Evolutionary conservation across 1,284 basidiomycete species (phyloP), one percentile per base, ranked within the genome.

Genomic region (Boletus mariae): DNA sequence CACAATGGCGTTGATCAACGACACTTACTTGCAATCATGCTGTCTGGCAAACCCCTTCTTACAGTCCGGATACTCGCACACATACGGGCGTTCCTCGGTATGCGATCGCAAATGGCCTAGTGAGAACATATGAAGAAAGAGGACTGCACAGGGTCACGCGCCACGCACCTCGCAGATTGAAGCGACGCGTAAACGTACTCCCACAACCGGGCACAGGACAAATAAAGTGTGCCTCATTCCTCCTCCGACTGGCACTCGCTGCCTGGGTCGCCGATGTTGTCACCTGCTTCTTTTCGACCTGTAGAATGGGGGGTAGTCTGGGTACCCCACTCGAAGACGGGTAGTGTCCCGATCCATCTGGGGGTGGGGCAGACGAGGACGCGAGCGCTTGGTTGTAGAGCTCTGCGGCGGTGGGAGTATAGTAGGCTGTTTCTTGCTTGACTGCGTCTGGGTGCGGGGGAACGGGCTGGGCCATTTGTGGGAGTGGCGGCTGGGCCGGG

Each of bases 151-250:
- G 23, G 49, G 43, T 9, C 20, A 31, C 38, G 43, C 28, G 51
- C 51, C 51, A 72, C 77, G 51, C 59, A 90, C 90, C 90, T 82
- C 80, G 75, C 49, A 92, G 72, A 72, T 92, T 92, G 75, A 92
- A 92, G 57, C 89, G 79, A 66, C 89, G 81, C 64, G 93, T 96
- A 71, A 95, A 98, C 4, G 94, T 96, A 73, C 92, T 94, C 46
- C 91, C 92, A 73, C 94, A 98, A 12, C 93, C 94, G 12, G 94
- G 93, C 9, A 98, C 92, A 23, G 94, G 94, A 71, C 94, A 98
- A 49, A 85, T 80, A 72, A 96, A 96, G 61, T 91, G 83, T 0
- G 93, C 94, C 69, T 93, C 91, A 66, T 95, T 94, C 60, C 92
- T 82, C 47, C 94, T 76, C 48, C 94, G 80, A 67, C 89, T 94